Conservation (phyloP, 1,284 basidiomycete genomes). For the Apiotrichum veenhuisii region DNA sequence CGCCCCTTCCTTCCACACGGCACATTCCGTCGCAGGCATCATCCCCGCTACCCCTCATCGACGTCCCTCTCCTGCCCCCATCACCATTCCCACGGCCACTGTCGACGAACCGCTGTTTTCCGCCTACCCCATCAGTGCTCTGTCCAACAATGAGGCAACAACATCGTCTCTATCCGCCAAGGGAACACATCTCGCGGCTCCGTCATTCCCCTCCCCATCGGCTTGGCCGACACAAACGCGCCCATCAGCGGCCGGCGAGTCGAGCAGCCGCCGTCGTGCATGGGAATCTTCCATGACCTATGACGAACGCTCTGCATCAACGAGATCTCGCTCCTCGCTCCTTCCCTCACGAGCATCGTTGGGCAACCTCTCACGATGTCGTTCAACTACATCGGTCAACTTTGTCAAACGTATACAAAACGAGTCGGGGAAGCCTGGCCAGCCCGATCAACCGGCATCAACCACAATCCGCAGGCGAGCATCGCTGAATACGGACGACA, state of each 20-base stretch:
- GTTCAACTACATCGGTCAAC: constrained; percentile 10
- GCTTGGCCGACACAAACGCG: constrained; percentile 5
- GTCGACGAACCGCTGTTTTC: constrained; percentile 39
- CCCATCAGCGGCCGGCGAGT: neutral
- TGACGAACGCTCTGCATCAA: neutral
- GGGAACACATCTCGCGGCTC: neutral
- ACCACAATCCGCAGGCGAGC: constrained; percentile 5
- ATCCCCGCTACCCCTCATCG: neutral
- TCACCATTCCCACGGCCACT: constrained; percentile 30
- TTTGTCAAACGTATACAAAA: constrained; percentile 7
- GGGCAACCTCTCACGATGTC: constrained; percentile 7
- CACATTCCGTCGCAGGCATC: constrained; percentile 1
- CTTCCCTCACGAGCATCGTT: neutral
- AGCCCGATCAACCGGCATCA: neutral
- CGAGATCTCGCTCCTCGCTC: neutral
- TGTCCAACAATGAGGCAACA: neutral
- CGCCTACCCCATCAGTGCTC: constrained; percentile 24
- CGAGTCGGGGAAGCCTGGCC: neutral
- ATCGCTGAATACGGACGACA: constrained; percentile 13
- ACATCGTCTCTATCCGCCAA: neutral
- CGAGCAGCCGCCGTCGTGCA: neutral
- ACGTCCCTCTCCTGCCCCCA: constrained; percentile 22
- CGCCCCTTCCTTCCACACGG: neutral
- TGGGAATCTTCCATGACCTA: neutral
- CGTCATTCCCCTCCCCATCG: constrained; percentile 3